phyloP scores from a whole-genome alignment of 371 early-diverging fungal genomes.

The Mortierella sp. region DNA sequence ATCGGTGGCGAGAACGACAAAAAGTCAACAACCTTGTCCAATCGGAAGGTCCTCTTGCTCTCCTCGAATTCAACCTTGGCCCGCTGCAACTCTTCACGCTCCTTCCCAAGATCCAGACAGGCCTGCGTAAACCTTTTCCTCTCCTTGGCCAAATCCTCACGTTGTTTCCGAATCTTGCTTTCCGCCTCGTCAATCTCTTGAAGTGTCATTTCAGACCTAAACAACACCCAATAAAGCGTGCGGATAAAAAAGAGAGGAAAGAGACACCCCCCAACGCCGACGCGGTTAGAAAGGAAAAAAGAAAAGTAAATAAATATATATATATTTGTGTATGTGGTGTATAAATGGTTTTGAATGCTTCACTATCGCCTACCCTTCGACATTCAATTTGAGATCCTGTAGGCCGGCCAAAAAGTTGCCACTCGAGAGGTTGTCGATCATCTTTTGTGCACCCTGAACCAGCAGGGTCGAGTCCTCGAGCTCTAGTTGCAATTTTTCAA shows the following conservation, averaged over 20 bases:
- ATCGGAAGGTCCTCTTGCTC: constrained; percentile 36
- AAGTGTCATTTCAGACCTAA: constrained; percentile 48
- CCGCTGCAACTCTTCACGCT: constrained; percentile 37
- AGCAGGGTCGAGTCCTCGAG: constrained; percentile 54
- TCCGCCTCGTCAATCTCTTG: constrained; percentile 49
- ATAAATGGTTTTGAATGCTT: background rate
- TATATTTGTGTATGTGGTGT: background rate
- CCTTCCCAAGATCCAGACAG: constrained; percentile 42
- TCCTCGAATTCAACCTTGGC: constrained; percentile 42
- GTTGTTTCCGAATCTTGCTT: constrained; percentile 34
- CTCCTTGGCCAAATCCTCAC: constrained; percentile 45
- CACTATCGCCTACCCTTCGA: constrained; percentile 32
- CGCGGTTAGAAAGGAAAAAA: background rate
- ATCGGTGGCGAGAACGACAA: constrained; percentile 35
- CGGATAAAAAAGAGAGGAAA: background rate
- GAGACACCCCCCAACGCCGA: background rate
- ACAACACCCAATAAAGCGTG: background rate
- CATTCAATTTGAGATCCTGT: constrained; percentile 45
- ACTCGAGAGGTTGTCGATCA: constrained; percentile 51
- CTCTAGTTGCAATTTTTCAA: constrained; percentile 44
- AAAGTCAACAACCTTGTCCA: constrained; percentile 46
- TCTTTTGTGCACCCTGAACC: constrained; percentile 56
- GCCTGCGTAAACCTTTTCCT: constrained; percentile 44
- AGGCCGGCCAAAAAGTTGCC: constrained; percentile 44
- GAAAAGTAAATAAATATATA: constrained; percentile 1